These are phyloP conservation scores for Lophiotrema nucula DNA, from an alignment of 495 filamentous ascomycete genomes.

Conservation along the genomic window DNA sequence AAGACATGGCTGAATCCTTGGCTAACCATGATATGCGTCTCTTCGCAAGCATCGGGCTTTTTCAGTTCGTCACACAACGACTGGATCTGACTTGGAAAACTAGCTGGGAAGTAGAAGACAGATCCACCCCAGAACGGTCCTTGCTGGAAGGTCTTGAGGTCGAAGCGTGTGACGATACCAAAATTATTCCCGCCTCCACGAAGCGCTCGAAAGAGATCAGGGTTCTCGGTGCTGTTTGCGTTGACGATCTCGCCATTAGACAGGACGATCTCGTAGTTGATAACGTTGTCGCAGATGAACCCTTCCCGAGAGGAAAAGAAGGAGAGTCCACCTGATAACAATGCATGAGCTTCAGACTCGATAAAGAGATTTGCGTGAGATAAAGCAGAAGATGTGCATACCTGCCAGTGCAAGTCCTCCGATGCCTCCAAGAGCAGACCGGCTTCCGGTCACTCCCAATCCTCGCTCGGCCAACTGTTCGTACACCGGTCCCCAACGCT, in stretches of 20 bases:
- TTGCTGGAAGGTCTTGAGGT: constrained; percentile 44
- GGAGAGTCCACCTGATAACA: not conserved
- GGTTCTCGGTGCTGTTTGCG: constrained; percentile 38
- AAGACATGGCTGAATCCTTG: not conserved
- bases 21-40: constrained; percentile 6
- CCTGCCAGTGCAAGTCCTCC: constrained; percentile 39
- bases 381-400: not conserved
- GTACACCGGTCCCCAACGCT: too few species aligned
- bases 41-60: constrained; percentile 1
- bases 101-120: constrained; percentile 2
- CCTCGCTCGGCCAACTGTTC: too few species aligned
- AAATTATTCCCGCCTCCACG: constrained; percentile 43
- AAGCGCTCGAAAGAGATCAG: constrained; percentile 39
- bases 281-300: constrained; percentile 49
- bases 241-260: constrained; percentile 55
- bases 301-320: constrained; percentile 45
- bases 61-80: not conserved
- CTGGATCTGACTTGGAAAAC: constrained; percentile 1
- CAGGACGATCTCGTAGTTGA: constrained; percentile 54
- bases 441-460: not conserved
- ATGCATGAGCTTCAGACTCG: not conserved
- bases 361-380: too few species aligned
- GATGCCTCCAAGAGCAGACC: constrained; percentile 42
- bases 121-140: constrained; percentile 31
- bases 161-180: constrained; percentile 51